Evolutionary conservation across 2,329 filamentous ascomycete genomes (phyloP).

Genomic region (Trichoderma arundinaceum): DNA sequence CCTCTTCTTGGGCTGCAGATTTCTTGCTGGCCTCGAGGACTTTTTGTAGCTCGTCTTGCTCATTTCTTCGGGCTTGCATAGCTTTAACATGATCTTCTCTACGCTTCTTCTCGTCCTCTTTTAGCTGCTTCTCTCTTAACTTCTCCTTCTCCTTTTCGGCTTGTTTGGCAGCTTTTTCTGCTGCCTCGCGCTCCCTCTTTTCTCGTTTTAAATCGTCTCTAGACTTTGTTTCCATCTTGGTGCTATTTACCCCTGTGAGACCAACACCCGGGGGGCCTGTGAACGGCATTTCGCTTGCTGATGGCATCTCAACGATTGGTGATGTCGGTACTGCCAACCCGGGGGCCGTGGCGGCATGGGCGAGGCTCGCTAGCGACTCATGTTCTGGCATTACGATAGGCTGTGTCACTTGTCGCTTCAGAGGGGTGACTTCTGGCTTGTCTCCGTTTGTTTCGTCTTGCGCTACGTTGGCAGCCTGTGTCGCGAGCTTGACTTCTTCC

Average conservation of each 20-base stretch:
- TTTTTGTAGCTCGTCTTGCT: constrained; percentile 66
- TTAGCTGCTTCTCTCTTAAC: constrained; percentile 52
- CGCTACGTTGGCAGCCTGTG: constrained; percentile 61
- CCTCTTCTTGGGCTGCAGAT: constrained; percentile 61
- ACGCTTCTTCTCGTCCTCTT: constrained; percentile 43
- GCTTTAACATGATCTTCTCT: constrained; percentile 62
- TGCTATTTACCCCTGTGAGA: constrained; percentile 36
- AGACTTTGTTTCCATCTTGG: constrained; percentile 46
- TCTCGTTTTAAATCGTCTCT: constrained; percentile 69
- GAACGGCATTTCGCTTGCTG: not conserved
- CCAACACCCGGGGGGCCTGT: not conserved
- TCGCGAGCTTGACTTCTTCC: constrained; percentile 64
- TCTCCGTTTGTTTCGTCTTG: constrained; percentile 53
- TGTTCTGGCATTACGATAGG: constrained; percentile 54
- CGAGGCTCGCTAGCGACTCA: constrained; percentile 62
- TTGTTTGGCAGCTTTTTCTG: constrained; percentile 58
- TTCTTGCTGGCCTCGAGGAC: constrained; percentile 71
- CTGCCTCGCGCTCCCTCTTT: constrained; percentile 69
- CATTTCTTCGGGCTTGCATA: constrained; percentile 58
- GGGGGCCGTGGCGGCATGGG: constrained; percentile 69
- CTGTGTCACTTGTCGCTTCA: constrained; percentile 59
- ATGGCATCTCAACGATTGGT: constrained; percentile 10
- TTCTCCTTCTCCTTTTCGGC: constrained; percentile 54
- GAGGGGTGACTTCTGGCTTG: constrained; percentile 50
- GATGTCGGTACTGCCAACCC: constrained; percentile 4